These are phyloP conservation scores for Smallanthus sonchifolius DNA, from an alignment of 129 eudicot species.

Conservation along the genomic window DNA sequence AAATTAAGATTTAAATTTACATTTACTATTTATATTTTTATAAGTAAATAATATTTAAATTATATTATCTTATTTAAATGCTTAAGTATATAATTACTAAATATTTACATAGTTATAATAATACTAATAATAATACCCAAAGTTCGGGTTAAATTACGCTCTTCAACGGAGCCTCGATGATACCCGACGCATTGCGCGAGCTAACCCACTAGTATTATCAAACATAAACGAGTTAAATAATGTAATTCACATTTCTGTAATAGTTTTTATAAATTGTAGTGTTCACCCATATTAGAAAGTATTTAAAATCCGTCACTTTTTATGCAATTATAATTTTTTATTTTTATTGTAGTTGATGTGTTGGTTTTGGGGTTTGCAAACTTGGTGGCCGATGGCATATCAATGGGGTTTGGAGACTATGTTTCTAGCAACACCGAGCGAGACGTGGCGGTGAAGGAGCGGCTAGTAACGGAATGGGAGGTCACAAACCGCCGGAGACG, in stretches of 20 bases:
- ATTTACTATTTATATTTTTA: no score
- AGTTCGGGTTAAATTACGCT: no score
- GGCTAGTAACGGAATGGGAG: conserved; percentile 66
- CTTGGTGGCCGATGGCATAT: conserved; percentile 82
- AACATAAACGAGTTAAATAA: background rate
- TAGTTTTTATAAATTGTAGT: background rate
- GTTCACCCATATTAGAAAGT: background rate
- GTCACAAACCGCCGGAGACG: conserved; percentile 34
- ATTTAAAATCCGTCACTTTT: background rate
- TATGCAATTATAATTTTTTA: no score
- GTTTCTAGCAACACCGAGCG: conserved; percentile 67
- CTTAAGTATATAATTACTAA: no score
- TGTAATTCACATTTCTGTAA: background rate
- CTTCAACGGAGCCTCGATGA: no score
- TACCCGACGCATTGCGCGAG: no score
- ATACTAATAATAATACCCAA: no score
- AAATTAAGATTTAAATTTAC: no score
- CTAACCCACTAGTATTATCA: no score
- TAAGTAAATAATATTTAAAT: no score
- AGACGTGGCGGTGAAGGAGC: conserved; percentile 68
- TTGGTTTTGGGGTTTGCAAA: conserved; percentile 79
- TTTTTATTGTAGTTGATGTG: conserved; percentile 55
- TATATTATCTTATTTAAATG: no score
- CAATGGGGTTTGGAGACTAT: conserved; percentile 88
- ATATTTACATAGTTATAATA: no score